phyloP scores from a whole-genome alignment of 2,329 filamentous ascomycete genomes.

The Rhinocladiella similis region DNA sequence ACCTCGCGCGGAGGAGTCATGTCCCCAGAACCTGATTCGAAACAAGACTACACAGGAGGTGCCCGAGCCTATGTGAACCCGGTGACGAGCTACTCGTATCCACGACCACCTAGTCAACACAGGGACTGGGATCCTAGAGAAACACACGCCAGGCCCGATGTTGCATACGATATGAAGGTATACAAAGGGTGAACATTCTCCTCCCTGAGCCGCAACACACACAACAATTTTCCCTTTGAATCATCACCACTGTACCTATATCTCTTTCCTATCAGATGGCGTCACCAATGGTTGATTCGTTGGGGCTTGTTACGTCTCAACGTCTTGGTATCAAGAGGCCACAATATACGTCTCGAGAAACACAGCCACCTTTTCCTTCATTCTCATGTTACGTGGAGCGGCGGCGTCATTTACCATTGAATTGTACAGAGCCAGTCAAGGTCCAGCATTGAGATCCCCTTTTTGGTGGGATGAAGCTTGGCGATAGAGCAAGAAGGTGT shows the following conservation, averaged over 20 bases:
- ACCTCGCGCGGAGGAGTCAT: slow-evolving; percentile 22
- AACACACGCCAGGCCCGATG: slow-evolving; percentile 18
- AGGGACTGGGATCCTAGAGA: slow-evolving; percentile 25
- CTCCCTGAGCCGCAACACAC: not conserved
- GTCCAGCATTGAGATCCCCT: not conserved
- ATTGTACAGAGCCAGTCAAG: not conserved
- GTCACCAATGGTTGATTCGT: slow-evolving; percentile 2
- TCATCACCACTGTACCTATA: not conserved
- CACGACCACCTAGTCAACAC: slow-evolving; percentile 41
- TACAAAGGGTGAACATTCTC: slow-evolving; percentile 1
- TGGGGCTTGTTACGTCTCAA: not conserved
- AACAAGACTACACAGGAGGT: slow-evolving; percentile 41
- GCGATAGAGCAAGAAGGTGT: slow-evolving; percentile 6
- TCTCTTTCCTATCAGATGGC: slow-evolving; percentile 5
- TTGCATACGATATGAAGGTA: not conserved
- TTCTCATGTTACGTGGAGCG: not conserved
- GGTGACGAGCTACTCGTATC: slow-evolving; percentile 49
- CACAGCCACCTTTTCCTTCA: not conserved
- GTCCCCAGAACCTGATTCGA: slow-evolving; percentile 25
- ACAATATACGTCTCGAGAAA: not conserved
- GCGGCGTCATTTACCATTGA: not conserved
- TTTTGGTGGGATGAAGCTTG: not conserved
- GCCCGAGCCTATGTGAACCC: slow-evolving; percentile 50
- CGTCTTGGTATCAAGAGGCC: not conserved
- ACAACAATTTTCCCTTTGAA: not conserved